Conservation (phyloP, 139 green algal species). For the Chlamydomonas incerta region DNA sequence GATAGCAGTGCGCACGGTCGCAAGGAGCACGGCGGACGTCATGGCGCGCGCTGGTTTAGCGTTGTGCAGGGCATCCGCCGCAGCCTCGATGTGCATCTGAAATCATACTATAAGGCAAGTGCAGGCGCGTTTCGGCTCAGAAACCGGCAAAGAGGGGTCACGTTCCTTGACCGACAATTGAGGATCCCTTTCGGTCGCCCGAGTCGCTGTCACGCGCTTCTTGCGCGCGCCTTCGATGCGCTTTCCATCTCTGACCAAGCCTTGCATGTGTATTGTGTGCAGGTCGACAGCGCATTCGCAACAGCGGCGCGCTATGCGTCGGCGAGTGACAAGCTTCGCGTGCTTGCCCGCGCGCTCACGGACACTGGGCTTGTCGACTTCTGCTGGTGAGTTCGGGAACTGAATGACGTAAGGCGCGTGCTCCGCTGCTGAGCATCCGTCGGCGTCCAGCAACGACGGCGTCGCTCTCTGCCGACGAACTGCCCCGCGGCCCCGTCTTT, state of each 20-base stretch:
- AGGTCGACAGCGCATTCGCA: slow-evolving; percentile 34
- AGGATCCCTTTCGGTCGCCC: no score
- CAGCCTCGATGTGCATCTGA: slow-evolving; percentile 26
- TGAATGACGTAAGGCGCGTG: no score
- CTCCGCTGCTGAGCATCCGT: no score
- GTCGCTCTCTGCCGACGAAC: no score
- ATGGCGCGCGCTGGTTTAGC: slow-evolving; percentile 16
- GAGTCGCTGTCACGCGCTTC: no score
- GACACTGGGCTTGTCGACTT: slow-evolving; percentile 31
- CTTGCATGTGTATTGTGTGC: neutral
- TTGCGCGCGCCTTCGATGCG: neutral
- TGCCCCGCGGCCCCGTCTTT: no score
- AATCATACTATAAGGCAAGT: slow-evolving; percentile 33
- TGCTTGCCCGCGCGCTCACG: neutral
- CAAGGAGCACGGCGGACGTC: neutral
- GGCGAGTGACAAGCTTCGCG: slow-evolving; percentile 20
- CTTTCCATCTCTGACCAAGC: no score
- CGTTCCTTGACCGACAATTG: no score
- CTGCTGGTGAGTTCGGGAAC: slow-evolving; percentile 23
- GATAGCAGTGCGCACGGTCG: no score
- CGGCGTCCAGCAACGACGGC: no score
- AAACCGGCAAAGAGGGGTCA: no score
- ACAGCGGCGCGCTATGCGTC: neutral
- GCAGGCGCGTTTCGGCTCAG: no score
- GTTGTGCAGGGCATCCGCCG: slow-evolving; percentile 10